phyloP scores from a whole-genome alignment of 768 basidiomycete genomes.

The Ramaria sp. region DNA sequence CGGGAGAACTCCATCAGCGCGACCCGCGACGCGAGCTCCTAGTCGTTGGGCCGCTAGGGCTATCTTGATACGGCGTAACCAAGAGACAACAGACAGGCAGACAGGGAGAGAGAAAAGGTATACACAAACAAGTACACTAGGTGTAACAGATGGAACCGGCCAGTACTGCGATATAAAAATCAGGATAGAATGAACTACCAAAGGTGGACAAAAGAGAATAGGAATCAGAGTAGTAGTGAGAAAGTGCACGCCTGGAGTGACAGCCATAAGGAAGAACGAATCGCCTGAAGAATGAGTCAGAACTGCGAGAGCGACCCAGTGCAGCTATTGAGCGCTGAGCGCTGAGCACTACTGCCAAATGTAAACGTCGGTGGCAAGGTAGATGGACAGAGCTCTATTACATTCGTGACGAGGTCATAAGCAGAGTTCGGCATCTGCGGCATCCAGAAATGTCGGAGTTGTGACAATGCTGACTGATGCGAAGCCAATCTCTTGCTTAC shows the following conservation, averaged over 20 bases:
- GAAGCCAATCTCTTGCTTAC: too few species aligned
- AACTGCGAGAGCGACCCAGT: too few species aligned
- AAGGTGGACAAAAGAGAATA: not conserved
- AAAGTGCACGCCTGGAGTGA: constrained; percentile 1
- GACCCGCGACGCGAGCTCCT: constrained; percentile 21
- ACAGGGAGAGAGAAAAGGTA: constrained; percentile 1
- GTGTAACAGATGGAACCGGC: not conserved
- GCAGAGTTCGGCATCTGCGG: too few species aligned
- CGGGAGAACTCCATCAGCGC: constrained; percentile 19
- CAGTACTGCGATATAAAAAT: not conserved
- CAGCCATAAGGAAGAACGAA: not conserved
- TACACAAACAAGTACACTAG: not conserved
- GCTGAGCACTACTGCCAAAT: too few species aligned
- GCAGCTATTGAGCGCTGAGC: too few species aligned
- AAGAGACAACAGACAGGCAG: not conserved
- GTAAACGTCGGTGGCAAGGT: too few species aligned
- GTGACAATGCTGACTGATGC: too few species aligned
- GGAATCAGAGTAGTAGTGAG: not conserved
- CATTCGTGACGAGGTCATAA: too few species aligned
- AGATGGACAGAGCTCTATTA: too few species aligned
- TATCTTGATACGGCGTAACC: not conserved
- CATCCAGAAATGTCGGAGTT: too few species aligned
- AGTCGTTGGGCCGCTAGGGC: not conserved
- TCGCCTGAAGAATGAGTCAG: too few species aligned
- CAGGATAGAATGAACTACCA: not conserved